These are phyloP conservation scores for Fraxinus americana DNA, from an alignment of 257 asterid species.

Conservation along the genomic window DNA sequence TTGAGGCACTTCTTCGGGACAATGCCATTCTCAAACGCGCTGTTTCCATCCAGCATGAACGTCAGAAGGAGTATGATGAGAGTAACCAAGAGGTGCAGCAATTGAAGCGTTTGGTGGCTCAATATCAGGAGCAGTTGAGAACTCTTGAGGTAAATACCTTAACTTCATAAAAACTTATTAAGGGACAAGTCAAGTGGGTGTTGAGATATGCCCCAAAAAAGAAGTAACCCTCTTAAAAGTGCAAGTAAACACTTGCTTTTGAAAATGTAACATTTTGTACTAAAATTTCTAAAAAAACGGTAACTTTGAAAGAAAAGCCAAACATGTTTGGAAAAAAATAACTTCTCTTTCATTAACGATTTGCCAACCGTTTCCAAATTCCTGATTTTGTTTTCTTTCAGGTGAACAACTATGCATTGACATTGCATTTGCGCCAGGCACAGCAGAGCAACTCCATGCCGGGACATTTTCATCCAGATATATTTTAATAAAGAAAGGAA, in stretches of 20 bases:
- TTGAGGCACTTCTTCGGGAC: constrained; percentile 54
- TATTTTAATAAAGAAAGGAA: constrained; percentile 38
- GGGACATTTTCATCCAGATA: constrained; percentile 67
- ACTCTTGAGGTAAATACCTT: constrained; percentile 62
- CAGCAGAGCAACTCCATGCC: constrained; percentile 60
- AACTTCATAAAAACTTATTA: not conserved
- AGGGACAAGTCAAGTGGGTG: not conserved
- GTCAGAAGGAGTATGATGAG: constrained; percentile 77
- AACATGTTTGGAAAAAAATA: no score
- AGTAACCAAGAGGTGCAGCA: constrained; percentile 66
- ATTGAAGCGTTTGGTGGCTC: constrained; percentile 67
- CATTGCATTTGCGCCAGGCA: constrained; percentile 64
- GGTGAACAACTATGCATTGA: constrained; percentile 77
- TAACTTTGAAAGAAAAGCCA: not conserved
- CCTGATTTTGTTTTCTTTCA: constrained; percentile 33
- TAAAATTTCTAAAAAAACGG: not conserved
- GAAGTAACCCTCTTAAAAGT: not conserved
- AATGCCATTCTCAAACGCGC: constrained; percentile 81
- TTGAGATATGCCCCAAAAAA: not conserved
- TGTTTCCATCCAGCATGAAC: constrained; percentile 84
- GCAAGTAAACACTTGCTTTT: not conserved
- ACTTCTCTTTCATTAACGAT: not conserved
- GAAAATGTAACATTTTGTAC: not conserved
- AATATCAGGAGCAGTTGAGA: constrained; percentile 70
- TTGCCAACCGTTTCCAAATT: not conserved